Percentiles rank a stretch among this genome's conserved stretches.
Evolutionary conservation across 306 rosid species (phyloP).

Genomic region (Vigna trinervia): DNA sequence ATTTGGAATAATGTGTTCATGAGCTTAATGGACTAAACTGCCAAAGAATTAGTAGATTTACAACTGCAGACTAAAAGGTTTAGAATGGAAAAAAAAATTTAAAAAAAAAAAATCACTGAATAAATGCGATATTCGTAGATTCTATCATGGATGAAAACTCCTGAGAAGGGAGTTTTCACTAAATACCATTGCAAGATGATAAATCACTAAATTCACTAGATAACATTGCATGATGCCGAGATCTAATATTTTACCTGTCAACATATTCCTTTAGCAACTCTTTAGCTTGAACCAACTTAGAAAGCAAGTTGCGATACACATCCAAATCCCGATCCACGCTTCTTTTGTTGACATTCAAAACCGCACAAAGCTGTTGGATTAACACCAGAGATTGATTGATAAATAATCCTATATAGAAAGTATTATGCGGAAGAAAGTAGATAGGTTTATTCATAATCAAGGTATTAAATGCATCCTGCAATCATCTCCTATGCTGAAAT

Average conservation of each 20-base stretch:
- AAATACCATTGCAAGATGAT: no score
- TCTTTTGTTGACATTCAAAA: conserved; percentile 78
- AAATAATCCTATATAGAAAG: conserved; percentile 15
- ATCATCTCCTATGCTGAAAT: conserved; percentile 33
- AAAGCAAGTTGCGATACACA: conserved; percentile 91
- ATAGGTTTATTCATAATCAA: conserved; percentile 23
- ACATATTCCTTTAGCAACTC: conserved; percentile 93
- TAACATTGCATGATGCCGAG: conserved; percentile 1
- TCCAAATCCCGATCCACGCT: conserved; percentile 98
- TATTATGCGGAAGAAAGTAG: conserved; percentile 9
- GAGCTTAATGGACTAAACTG: not conserved
- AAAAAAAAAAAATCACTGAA: not conserved
- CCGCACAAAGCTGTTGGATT: conserved; percentile 75
- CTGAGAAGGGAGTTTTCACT: not conserved
- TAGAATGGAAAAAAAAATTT: not conserved
- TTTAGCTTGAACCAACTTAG: conserved; percentile 97
- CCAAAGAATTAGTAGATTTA: conserved; percentile 6
- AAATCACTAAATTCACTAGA: not conserved
- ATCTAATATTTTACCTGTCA: conserved; percentile 67
- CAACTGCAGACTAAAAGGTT: conserved; percentile 2
- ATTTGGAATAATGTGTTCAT: not conserved
- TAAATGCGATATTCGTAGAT: not conserved
- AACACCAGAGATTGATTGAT: conserved; percentile 42
- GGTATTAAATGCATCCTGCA: conserved; percentile 25
- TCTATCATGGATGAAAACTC: conserved; percentile 17